Conservation (phyloP, 2,329 filamentous ascomycete species). For the Neonectria magnoliae region DNA sequence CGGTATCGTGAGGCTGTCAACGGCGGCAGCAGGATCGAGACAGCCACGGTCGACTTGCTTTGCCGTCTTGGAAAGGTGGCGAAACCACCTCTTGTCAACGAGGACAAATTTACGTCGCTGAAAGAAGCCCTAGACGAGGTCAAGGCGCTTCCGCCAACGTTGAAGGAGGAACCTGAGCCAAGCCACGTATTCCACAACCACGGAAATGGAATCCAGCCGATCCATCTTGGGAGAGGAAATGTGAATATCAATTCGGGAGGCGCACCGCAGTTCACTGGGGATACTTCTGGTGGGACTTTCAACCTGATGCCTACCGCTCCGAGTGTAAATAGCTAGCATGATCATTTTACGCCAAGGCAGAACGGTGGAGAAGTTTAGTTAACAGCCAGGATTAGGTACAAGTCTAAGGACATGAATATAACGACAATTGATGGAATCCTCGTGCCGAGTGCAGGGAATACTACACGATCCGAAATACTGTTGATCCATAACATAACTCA, state of each 20-base stretch:
- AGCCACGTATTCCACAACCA: background rate
- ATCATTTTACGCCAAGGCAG: background rate
- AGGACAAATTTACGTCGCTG: background rate
- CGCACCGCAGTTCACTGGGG: background rate
- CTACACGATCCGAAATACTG: too few species aligned
- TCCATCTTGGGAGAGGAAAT: background rate
- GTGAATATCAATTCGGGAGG: background rate
- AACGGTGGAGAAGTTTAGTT: background rate
- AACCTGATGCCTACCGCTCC: background rate
- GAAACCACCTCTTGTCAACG: background rate
- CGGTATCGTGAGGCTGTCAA: background rate
- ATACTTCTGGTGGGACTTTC: background rate
- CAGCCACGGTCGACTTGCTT: background rate
- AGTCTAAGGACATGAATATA: too few species aligned
- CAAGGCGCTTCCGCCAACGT: background rate
- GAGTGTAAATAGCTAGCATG: background rate
- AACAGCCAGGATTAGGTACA: too few species aligned
- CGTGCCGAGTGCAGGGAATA: too few species aligned
- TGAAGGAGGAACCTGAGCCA: background rate
- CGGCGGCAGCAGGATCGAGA: background rate
- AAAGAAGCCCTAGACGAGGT: background rate
- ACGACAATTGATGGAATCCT: too few species aligned
- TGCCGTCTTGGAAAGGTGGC: background rate
- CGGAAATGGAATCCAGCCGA: background rate
- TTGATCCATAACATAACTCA: too few species aligned